phyloP scores from a whole-genome alignment of 441 rosid species.

The Eruca vesicaria region DNA sequence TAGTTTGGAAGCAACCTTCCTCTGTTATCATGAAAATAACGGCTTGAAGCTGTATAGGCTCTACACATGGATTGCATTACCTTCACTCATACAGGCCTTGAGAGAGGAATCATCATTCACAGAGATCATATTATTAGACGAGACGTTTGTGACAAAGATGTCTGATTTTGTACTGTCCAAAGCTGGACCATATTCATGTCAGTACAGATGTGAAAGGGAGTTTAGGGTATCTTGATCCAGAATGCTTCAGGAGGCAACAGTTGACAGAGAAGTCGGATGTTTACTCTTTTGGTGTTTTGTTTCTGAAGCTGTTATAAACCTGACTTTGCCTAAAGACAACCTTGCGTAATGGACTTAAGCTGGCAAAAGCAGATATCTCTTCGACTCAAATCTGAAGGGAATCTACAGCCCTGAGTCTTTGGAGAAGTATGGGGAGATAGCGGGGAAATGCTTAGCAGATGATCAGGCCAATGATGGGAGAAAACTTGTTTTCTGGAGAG shows the following conservation, averaged over 20 bases:
- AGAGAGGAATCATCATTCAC: no score
- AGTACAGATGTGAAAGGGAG: conserved; percentile 92
- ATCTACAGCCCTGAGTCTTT: conserved; percentile 56
- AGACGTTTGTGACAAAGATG: no score
- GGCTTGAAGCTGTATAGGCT: conserved; percentile 74
- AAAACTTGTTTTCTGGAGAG: conserved; percentile 40
- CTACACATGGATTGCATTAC: conserved; percentile 87
- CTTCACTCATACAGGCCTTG: conserved; percentile 85
- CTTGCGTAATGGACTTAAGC: conserved; percentile 91
- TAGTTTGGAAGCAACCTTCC: conserved; percentile 70
- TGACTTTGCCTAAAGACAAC: conserved; percentile 78
- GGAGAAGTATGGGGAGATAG: conserved; percentile 86
- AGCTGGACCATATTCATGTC: no score
- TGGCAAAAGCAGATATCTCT: conserved; percentile 74
- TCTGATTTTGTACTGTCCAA: no score
- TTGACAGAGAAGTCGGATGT: no score
- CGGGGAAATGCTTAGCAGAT: conserved; percentile 83
- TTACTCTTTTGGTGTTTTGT: no score
- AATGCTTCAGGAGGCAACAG: conserved; percentile 80
- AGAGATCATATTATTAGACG: no score
- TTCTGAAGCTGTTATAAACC: conserved; percentile 79
- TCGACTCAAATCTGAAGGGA: conserved; percentile 56
- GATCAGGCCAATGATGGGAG: conserved; percentile 82
- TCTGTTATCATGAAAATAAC: conserved; percentile 70
- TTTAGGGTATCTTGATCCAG: conserved; percentile 88